phyloP scores from a whole-genome alignment of 257 asterid species.

The Henckelia pumila region DNA sequence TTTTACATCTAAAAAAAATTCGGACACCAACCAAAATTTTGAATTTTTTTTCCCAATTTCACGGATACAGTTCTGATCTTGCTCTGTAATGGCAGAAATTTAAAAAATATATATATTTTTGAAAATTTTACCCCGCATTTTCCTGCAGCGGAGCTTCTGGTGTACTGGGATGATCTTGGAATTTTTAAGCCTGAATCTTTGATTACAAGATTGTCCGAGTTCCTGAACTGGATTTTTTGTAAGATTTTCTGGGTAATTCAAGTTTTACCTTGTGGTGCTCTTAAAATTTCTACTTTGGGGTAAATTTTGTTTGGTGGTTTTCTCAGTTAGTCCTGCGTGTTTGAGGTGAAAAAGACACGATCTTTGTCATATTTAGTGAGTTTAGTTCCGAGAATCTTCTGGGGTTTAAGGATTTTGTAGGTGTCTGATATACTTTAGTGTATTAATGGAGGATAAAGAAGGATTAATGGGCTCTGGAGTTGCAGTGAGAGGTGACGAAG shows the following conservation, averaged over 20 bases:
- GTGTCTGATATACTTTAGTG: conserved; percentile 22
- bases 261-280: conserved; percentile 6
- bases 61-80: conserved; percentile 36
- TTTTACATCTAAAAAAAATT: conserved; percentile 29
- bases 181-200: conserved; percentile 30
- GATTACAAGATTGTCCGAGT: conserved; percentile 35
- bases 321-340: conserved; percentile 17
- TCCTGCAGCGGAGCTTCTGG: conserved; percentile 33
- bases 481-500: conserved; percentile 54
- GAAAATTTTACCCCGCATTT: conserved; percentile 32
- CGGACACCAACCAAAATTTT: conserved; percentile 28
- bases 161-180: conserved; percentile 43
- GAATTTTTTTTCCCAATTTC: conserved; percentile 27
- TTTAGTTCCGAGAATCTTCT: conserved; percentile 17
- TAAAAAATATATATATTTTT: conserved; percentile 29
- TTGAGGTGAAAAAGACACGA: conserved; percentile 31
- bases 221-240: conserved; percentile 32
- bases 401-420: conserved; percentile 35
- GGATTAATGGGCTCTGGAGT: conserved; percentile 54
- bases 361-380: conserved; percentile 30
- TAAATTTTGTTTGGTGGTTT: conserved; percentile 26
- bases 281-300: conserved; percentile 24
- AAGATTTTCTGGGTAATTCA: conserved; percentile 26
- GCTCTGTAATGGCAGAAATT: conserved; percentile 44
- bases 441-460: conserved; percentile 77